Conservation (phyloP, 306 rosid species). For the Sesbania bispinosa region DNA sequence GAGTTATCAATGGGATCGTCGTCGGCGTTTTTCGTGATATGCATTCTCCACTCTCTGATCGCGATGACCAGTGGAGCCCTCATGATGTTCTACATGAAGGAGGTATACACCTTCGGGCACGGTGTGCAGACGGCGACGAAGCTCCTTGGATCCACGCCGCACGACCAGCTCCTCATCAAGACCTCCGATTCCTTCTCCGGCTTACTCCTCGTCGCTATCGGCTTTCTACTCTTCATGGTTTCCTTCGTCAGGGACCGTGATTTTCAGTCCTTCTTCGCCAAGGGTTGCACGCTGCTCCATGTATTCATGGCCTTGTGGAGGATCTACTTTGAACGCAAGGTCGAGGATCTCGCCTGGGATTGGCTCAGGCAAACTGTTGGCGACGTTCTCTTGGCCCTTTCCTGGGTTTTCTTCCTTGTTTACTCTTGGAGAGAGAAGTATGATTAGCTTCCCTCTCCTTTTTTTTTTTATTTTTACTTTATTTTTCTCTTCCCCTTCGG, state of each 20-base stretch:
- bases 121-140: conserved; percentile 58
- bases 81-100: conserved; percentile 98
- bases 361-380: conserved; percentile 92
- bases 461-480: background rate
- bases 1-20: conserved; percentile 34
- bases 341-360: conserved; percentile 90
- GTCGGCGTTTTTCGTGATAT: conserved; percentile 70
- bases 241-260: conserved; percentile 76
- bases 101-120: conserved; percentile 77
- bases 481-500: background rate
- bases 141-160: conserved; percentile 89
- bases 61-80: conserved; percentile 63
- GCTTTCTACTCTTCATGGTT: conserved; percentile 83
- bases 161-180: conserved; percentile 85
- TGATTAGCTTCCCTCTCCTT: conserved; percentile 28
- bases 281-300: conserved; percentile 69
- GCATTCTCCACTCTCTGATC: conserved; percentile 70
- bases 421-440: conserved; percentile 96
- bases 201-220: conserved; percentile 71
- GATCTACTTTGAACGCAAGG: conserved; percentile 72
- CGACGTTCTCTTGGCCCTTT: conserved; percentile 65
- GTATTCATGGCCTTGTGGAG: conserved; percentile 87
- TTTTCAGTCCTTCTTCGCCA: conserved; percentile 80
- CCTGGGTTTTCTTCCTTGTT: conserved; percentile 85
- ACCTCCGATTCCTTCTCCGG: conserved; percentile 97